Percentiles rank a stretch among this genome's conserved stretches.
These are phyloP conservation scores for Firmiana major DNA, from an alignment of 345 rosid genomes.

Conservation along the genomic window DNA sequence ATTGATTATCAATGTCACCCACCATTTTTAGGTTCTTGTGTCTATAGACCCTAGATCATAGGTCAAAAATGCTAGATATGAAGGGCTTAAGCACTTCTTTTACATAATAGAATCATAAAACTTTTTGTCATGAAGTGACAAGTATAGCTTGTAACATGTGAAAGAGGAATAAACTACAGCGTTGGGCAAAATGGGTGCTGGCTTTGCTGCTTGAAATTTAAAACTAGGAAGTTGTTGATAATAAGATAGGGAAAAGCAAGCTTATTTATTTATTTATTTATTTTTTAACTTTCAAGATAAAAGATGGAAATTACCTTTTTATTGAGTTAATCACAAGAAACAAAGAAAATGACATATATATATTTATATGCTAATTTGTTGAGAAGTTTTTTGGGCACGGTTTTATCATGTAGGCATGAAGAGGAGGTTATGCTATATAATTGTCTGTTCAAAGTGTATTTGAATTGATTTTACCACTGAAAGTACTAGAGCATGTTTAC, in stretches of 20 bases:
- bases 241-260: not conserved
- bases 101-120: not conserved
- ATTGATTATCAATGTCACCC: slow-evolving; percentile 2
- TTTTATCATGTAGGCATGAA: not conserved
- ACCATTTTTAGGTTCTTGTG: not conserved
- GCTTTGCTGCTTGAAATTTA: not conserved
- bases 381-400: not conserved
- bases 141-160: not conserved
- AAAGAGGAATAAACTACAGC: not conserved
- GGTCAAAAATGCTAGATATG: not conserved
- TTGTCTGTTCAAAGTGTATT: not conserved
- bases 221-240: not conserved
- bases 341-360: not conserved
- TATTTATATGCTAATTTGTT: not conserved
- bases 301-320: not conserved
- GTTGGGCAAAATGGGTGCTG: not conserved
- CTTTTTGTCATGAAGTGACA: not conserved
- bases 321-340: not conserved
- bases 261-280: not conserved
- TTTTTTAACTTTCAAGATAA: not conserved
- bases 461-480: not conserved
- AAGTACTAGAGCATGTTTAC: not conserved
- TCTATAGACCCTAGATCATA: not conserved
- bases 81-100: not conserved
- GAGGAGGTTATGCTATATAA: not conserved